Evolutionary conservation across 176 grass and related monocot species (phyloP), one percentile per base, ranked within the genome.

Genomic region (Tuctoria greenei): DNA sequence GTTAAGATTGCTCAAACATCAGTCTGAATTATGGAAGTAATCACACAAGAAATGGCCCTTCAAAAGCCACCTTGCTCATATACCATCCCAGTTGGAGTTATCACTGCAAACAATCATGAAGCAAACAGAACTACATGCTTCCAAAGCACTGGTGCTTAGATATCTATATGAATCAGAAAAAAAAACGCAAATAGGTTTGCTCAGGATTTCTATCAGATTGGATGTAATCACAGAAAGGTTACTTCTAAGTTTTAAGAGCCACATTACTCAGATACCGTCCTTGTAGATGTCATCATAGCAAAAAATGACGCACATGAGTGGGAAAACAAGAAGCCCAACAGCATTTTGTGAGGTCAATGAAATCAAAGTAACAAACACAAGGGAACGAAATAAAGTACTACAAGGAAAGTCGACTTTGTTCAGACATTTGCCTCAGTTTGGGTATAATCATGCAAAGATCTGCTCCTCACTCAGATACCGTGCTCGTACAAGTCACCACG

Each of bases 351-450:
- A 37, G 3, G 7, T 9, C 0, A 0, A 37, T n/a, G n/a, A n/a
- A n/a, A n/a, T n/a, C n/a, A n/a, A n/a, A n/a, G n/a, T n/a, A n/a
- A n/a, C 11, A 63, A 61, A 44, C 37, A 73, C 17, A 47, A 8
- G 12, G 1, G 1, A 36, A 62, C 7, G 4, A 1, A 36, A 25
- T 23, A 5, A 76, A 50, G 5, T 23, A 8, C 2, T 57, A 57
- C 10, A 16, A 28, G 6, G 13, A 10, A 17, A 3, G 36, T 21
- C 35, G 18, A 47, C 21, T 21, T 59, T 31, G 64, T 64, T 69
- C 51, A 79, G 64, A 79, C 49, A 58, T 59, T 44, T 31, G 64
- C 58, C 50, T 79, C 77, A 69, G 77, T 42, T 68, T 56, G 41
- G 77, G 47, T 56, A 78, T 77, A 77, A 76, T 50, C 73, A 75